phyloP scores from a whole-genome alignment of 1,139 yeast genomes.

The Insectozyma bohioensis region DNA sequence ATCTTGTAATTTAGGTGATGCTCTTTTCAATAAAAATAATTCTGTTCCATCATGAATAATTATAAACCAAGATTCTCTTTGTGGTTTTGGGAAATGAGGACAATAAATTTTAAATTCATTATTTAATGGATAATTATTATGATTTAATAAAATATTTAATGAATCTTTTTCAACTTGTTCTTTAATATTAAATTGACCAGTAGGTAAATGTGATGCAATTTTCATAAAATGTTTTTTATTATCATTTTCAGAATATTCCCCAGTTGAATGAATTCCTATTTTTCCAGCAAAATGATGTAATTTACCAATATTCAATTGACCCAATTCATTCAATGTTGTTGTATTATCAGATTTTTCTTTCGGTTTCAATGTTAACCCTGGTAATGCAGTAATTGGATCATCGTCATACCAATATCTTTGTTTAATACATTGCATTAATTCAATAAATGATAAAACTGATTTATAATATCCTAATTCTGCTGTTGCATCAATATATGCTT shows the following conservation, averaged over 20 bases:
- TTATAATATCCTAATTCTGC: slow-evolving; percentile 76
- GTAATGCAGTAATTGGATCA: slow-evolving; percentile 65
- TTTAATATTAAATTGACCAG: slow-evolving; percentile 33
- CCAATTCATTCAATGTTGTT: slow-evolving; percentile 7
- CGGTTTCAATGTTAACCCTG: slow-evolving; percentile 54
- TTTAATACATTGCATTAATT: slow-evolving; percentile 82
- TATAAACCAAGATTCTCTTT: slow-evolving; percentile 92
- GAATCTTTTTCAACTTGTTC: slow-evolving; percentile 33
- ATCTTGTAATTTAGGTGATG: slow-evolving; percentile 53
- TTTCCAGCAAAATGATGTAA: slow-evolving; percentile 32
- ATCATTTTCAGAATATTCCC: slow-evolving; percentile 15
- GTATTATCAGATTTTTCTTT: slow-evolving; percentile 22
- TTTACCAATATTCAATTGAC: slow-evolving; percentile 22
- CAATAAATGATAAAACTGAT: slow-evolving; percentile 60
- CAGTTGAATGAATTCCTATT: slow-evolving; percentile 4
- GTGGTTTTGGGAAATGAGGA: slow-evolving; percentile 85
- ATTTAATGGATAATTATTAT: slow-evolving; percentile 53
- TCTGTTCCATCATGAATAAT: slow-evolving; percentile 58
- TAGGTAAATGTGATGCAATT: slow-evolving; percentile 50
- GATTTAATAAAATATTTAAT: slow-evolving; percentile 50
- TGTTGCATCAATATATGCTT: slow-evolving; percentile 88
- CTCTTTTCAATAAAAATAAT: slow-evolving; percentile 62
- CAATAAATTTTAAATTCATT: slow-evolving; percentile 66
- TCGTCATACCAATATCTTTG: slow-evolving; percentile 88
- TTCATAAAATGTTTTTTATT: slow-evolving; percentile 38